Base-by-base conservation (phyloP, 345 rosid species). In the Raphanus raphanistrum region DNA sequence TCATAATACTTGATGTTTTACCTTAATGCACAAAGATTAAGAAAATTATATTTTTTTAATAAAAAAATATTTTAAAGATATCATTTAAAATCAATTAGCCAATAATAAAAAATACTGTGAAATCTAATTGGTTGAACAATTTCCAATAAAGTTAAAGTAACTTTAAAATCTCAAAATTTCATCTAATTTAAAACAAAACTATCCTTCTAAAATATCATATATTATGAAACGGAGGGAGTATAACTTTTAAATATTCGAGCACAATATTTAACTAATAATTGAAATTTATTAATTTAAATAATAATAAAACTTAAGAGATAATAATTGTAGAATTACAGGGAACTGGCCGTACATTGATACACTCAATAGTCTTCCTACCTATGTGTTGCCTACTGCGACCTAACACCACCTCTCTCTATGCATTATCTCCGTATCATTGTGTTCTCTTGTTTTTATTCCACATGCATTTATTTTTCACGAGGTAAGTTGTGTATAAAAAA, bases 331-430 rank as follows among this genome's bases (percentile, higher is more conserved):
- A 79, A 63, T 68, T 63, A 79, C 59, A 54, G 66, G 67, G 67
- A 69, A 79, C 10, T 21, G 64, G 71, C 82, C 75, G 79, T 74
- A 79, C 75, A 63, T 79, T 68, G 79, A 79, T 74, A 74, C 69
- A 7, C 38, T 74, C 67, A 74, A 79, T 11, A 79, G 75, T 13
- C 66, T 38, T 12, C 48, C 43, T 15, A 73, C 75, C 58, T 63
- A 3, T 59, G 65, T 70, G 10, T 45, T 62, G 70, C 78, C 78
- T 73, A 61, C 70, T 54, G 36, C 64, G 61, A 72, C 73, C 79
- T 74, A 68, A 50, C 55, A 50, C 48, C 54, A 54, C 66, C 54
- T 54, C 64, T 57, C 48, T 60, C 63, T 71, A 63, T 57, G 66
- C 76, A 33, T 78, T 72, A 72, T 67, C 68, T 72, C 73, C 64